Evolutionary conservation across 129 eudicot species (phyloP), one percentile per base, ranked within the genome.

Genomic region (Cynara cardunculus): DNA sequence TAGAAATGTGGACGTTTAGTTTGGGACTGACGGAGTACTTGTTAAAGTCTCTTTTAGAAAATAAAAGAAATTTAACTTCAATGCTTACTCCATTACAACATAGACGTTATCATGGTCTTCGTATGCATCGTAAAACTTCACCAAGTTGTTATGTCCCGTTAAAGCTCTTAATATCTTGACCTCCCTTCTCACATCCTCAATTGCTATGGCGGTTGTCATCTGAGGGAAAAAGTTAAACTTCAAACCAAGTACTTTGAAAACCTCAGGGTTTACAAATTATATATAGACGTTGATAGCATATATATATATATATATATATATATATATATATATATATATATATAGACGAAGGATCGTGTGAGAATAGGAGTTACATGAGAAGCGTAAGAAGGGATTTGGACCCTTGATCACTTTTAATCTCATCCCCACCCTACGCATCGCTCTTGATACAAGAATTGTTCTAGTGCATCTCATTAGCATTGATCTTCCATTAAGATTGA

Each of bases 121-220:
- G 77, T 73, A 94, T 30, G 97, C 93, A 76, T 94, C 98, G 26
- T 90, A 90, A 79, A 91, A 92, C 44, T 89, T 91, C 34, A 94
- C 88, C 30, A 94, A 88, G 87, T 94, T 88, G 80, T 62, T 88
- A 83, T 91, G 98, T 39, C 98, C 98, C 1, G 95, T 83, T 78
- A 94, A 85, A 75, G 93, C 95, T 84, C 88, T 86, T 83, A 91
- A 88, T 22, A 91, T 91, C 83, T 94, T 94, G 24, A 94, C 98
- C 83, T 94, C 98, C 84, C 94, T 83, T 84, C 98, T 90, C 39
- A 91, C 98, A 78, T 90, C 98, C 78, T 94, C 98, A 81, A 94
- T 88, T n/a, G 97, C 92, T 32, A 94, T 92, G 67, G 97, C 89
- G 0, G 97, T 92, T n/a, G 96, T 94, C 99, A 92, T 94, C 97